Base-by-base conservation (phyloP, 164 flowering plant genomes). In the Platanus orientalis region DNA sequence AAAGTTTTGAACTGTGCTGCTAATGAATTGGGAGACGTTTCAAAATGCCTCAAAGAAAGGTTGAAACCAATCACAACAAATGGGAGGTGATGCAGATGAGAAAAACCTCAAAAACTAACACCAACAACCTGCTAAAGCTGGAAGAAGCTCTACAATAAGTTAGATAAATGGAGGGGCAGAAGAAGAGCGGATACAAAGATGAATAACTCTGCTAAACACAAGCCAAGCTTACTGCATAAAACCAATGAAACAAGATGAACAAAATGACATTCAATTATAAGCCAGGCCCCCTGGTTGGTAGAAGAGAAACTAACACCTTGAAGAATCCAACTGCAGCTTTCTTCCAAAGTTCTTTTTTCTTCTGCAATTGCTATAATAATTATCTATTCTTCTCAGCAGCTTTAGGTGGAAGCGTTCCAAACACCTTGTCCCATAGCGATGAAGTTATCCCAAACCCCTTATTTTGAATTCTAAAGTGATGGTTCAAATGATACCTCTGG, bases 361-460 rank as follows among this genome's bases (percentile, higher is more conserved):
- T 45, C n/a, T n/a, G n/a, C n/a, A n/a, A n/a, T n/a, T n/a, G 13
- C 51, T 26, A 34, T 21, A 21, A 10, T n/a, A 29, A 47, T 71
- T 67, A 83, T 72, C 69, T 76, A 54, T 25, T 76, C 60, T 80
- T 87, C 50, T 59, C 69, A 2, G 70, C 71, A 9, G 66, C 67
- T 71, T 85, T 83, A 45, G 73, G 71, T 27, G 98, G 98, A 65
- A 84, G 86, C 17, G 98, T 94, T 63, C 93, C 88, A 61, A 91
- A 94, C 27, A 83, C 85, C 47, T 53, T 80, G 73, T 94, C 98
- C 97, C 97, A 94, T 0, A 94, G 51, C 0, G 92, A 67, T 2
- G 98, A 89, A 34, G 97, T 94, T 54, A 94, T 87, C 28, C 98
- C 96, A 62, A 84, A 94, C 17, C 98, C 98, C 74, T 77, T 90